A percentile compares a stretch with the other conserved stretches of the same genome.
phyloP scores from a whole-genome alignment of 495 filamentous ascomycete species.

The Hyaloscypha finlandica region DNA sequence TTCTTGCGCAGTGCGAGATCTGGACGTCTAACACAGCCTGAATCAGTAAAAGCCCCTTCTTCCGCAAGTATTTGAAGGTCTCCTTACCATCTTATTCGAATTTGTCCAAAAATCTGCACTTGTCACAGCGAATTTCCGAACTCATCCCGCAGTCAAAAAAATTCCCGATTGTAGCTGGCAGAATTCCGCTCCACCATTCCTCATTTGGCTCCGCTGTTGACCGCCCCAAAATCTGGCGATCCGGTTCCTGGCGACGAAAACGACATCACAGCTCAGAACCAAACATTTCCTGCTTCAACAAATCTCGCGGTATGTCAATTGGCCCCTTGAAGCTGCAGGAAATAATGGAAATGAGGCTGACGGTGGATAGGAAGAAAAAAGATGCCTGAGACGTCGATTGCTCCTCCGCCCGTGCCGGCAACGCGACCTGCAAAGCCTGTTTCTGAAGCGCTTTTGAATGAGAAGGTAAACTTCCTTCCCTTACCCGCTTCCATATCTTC shows the following conservation, averaged over 20 bases:
- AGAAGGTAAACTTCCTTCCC: conserved; percentile 71
- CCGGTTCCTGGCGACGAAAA: conserved; percentile 21
- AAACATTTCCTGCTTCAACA: conserved; percentile 7
- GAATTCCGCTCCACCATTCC: conserved; percentile 10
- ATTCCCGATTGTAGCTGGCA: conserved; percentile 7
- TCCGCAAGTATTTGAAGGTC: not conserved
- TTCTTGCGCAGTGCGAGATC: conserved; percentile 31
- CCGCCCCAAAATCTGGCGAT: conserved; percentile 10
- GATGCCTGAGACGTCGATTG: conserved; percentile 38
- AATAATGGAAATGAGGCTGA: not conserved
- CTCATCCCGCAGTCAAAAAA: conserved; percentile 12
- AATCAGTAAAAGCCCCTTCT: conserved; percentile 3
- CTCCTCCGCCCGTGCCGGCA: conserved; percentile 48
- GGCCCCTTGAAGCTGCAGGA: not conserved
- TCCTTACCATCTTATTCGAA: conserved; percentile 2
- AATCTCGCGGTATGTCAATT: conserved; percentile 31
- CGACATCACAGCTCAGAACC: conserved; percentile 11
- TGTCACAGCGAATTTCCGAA: not conserved
- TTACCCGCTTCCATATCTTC: not conserved
- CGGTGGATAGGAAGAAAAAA: not conserved
- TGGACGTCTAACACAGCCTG: conserved; percentile 22
- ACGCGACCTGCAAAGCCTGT: conserved; percentile 69
- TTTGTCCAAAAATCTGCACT: not conserved
- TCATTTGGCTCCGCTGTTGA: not conserved
- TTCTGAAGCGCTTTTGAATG: conserved; percentile 91